Evolutionary conservation across 139 green algal species (phyloP).

Genomic region (Chlorella sorokiniana): DNA sequence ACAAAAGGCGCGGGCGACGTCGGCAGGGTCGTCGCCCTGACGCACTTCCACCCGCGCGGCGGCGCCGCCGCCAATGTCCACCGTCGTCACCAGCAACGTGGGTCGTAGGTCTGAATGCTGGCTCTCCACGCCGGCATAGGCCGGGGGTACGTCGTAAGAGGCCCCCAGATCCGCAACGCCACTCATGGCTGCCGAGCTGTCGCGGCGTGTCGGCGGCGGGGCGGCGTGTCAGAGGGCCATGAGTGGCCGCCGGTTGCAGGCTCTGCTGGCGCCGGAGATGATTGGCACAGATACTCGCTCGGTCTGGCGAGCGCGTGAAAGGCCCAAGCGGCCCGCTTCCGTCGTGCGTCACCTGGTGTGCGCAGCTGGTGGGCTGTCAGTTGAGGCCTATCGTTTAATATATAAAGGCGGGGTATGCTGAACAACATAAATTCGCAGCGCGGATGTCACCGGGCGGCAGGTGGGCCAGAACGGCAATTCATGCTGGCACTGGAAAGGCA

Average conservation of each 20-base stretch:
- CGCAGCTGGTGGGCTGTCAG: neutral
- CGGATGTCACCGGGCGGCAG: too few relatives aligned
- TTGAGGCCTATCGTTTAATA: neutral
- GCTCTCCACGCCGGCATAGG: neutral
- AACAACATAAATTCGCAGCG: too few relatives aligned
- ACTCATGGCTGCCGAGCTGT: neutral
- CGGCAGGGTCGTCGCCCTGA: conserved; percentile 63
- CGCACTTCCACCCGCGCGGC: conserved; percentile 68
- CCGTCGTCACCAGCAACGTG: conserved; percentile 80
- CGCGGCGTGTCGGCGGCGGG: neutral
- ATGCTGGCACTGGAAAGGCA: too few relatives aligned
- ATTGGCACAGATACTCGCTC: too few relatives aligned
- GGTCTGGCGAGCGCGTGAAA: too few relatives aligned
- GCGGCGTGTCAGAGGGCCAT: neutral
- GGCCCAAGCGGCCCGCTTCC: neutral
- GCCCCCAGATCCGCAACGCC: neutral
- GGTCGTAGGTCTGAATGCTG: neutral
- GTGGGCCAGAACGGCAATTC: too few relatives aligned
- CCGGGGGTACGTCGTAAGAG: neutral
- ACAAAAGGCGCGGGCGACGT: conserved; percentile 73
- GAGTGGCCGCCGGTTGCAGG: too few relatives aligned
- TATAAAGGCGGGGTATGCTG: too few relatives aligned
- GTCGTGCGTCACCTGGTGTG: neutral
- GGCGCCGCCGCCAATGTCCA: conserved; percentile 78
- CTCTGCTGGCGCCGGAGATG: neutral